phyloP scores from a whole-genome alignment of 805 yeast genomes.

The Sugiyamaella boreocaroliniensis region DNA sequence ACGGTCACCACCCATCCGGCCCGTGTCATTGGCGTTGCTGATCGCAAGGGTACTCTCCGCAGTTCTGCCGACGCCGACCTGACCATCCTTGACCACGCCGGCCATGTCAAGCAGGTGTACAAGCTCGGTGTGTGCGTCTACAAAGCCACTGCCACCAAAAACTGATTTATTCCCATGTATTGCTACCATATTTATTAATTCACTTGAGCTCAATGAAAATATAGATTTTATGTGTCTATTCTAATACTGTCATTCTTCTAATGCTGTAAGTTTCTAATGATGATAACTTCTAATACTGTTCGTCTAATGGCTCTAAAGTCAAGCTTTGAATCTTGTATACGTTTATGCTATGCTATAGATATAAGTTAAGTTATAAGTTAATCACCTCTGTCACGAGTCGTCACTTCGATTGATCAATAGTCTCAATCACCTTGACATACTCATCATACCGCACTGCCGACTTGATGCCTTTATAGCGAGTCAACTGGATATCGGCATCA shows the following conservation, averaged over 20 bases:
- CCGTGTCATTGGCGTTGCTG: constrained; percentile 37
- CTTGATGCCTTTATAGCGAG: constrained; percentile 53
- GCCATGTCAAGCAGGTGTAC: constrained; percentile 43
- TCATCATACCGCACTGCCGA: constrained; percentile 38
- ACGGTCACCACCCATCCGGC: constrained; percentile 53
- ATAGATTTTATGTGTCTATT: too few relatives aligned
- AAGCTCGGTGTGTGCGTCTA: constrained; percentile 41
- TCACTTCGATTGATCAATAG: background rate
- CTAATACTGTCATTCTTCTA: too few relatives aligned
- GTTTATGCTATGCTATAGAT: background rate
- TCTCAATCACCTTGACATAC: constrained; percentile 25
- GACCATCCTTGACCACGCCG: constrained; percentile 39
- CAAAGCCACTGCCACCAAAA: constrained; percentile 15
- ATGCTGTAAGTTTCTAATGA: too few relatives aligned
- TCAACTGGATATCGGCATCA: constrained; percentile 38
- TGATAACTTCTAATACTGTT: too few relatives aligned
- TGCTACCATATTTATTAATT: constrained; percentile 3
- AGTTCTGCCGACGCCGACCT: constrained; percentile 54
- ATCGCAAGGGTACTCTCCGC: constrained; percentile 44
- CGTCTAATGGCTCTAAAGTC: too few relatives aligned
- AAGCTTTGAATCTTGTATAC: too few relatives aligned
- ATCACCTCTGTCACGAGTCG: background rate
- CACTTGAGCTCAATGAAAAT: background rate
- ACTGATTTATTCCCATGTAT: background rate
- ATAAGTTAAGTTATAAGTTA: background rate